A percentile compares a stretch with the other conserved stretches of the same genome.
These are phyloP conservation scores for Sclerotinia borealis DNA, from an alignment of 2,329 filamentous ascomycete species.

Conservation along the genomic window DNA sequence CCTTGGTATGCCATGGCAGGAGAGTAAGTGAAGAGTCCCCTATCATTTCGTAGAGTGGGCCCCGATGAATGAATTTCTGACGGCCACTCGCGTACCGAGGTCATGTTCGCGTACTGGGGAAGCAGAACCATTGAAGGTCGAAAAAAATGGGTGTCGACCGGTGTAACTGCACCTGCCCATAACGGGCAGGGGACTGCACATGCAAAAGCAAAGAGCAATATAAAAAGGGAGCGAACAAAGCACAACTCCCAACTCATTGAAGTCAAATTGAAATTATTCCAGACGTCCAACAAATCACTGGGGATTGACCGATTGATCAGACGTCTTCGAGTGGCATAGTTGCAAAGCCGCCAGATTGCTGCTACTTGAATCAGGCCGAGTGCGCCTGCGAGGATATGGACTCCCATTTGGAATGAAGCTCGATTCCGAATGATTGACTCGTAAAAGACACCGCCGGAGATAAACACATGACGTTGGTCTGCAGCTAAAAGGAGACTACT, in stretches of 20 bases:
- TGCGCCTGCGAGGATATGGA: conserved; percentile 11
- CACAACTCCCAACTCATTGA: conserved; percentile 9
- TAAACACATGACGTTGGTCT: neutral
- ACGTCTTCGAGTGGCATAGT: conserved; percentile 8
- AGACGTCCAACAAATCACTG: conserved; percentile 8
- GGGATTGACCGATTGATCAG: neutral
- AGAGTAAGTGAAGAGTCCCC: conserved; percentile 1
- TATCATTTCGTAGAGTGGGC: neutral
- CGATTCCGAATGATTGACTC: conserved; percentile 6
- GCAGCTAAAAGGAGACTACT: conserved; percentile 7
- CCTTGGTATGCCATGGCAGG: neutral
- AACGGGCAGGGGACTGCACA: conserved; percentile 6
- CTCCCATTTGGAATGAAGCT: conserved; percentile 10
- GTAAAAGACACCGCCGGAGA: neutral
- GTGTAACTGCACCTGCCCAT: conserved; percentile 13
- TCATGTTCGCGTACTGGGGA: conserved; percentile 7
- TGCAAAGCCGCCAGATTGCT: conserved; percentile 9
- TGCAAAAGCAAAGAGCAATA: neutral
- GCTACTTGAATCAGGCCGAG: conserved; percentile 6
- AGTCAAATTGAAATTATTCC: neutral
- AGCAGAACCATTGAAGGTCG: neutral
- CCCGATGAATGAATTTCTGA: neutral
- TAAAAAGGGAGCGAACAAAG: neutral
- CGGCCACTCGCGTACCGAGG: conserved; percentile 1
- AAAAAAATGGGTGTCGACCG: neutral